Base-by-base conservation (phyloP, 1,139 yeast genomes). In the Saccharomycopsis hybrid region DNA sequence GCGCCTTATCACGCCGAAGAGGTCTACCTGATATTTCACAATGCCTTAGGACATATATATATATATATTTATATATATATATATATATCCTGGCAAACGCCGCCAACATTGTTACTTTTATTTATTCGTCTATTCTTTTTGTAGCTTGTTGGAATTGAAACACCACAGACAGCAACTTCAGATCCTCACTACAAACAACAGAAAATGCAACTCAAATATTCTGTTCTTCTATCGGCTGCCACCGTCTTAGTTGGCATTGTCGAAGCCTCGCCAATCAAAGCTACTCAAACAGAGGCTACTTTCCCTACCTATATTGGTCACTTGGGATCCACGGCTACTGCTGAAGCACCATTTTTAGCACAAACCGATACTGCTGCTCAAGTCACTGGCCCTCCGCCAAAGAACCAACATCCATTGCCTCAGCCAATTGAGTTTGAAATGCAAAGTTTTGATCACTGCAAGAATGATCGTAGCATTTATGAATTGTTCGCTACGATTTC, bases 401-500 rank as follows among this genome's bases (percentile, higher is more conserved):
- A 52, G 2, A 46, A 36, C 13, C 41, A 48, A 7, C 46, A 50
- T 31, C 29, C 29, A 25, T 44, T 37, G 7, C 58, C 58, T 7
- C 46, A 52, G 36, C 58, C 58, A 41, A 46, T 48, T 18, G 58
- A 56, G 41, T 44, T 47, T 18, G 30, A 52, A 11, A 51, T 49
- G 25, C 58, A 56, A 43, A 41, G 49, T 30, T 49, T 37, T 28
- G 58, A 55, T 37, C 57, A 55, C 31, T 47, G 48, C 4, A 31
- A 39, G 27, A 40, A 43, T 18, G 54, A 52, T 30, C 31, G 49
- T 27, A 74, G 73, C 53, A 63, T 74, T 36, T 59, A 72, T 46
- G 65, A 70, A 36, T 72, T 65, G 60, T 63, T 75, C 54, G 77
- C 74, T 8, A 77, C 77, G 4, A 60, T 72, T n/a, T 76, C 71